Percentiles rank a stretch among this genome's conserved stretches.
Evolutionary conservation across 2,329 filamentous ascomycete species (phyloP).

Genomic region (Xylariaceae sp.): DNA sequence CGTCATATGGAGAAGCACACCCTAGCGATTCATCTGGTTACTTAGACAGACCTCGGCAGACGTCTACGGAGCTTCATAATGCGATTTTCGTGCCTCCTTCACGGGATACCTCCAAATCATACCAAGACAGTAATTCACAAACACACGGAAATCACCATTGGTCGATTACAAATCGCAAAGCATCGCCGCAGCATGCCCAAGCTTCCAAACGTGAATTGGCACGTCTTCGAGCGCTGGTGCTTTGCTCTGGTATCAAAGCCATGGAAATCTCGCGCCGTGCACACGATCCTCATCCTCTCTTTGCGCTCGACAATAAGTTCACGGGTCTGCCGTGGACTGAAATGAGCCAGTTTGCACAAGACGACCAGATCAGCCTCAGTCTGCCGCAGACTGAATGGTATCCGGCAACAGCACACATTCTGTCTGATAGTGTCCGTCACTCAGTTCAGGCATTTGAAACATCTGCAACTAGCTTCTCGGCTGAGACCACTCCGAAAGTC

Average conservation of each 20-base stretch:
- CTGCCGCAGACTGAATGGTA: conserved; percentile 43
- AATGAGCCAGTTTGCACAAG: conserved; percentile 33
- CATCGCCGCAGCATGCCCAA: conserved; percentile 32
- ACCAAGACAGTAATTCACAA: conserved; percentile 6
- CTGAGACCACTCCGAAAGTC: conserved; percentile 51
- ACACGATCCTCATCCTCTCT: conserved; percentile 39
- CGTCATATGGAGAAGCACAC: conserved; percentile 35
- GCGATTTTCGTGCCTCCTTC: conserved; percentile 23
- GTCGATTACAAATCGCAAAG: conserved; percentile 44
- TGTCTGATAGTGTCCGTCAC: conserved; percentile 42
- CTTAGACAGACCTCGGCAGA: conserved; percentile 25
- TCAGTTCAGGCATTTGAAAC: conserved; percentile 54
- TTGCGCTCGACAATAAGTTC: conserved; percentile 22
- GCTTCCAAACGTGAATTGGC: conserved; percentile 71
- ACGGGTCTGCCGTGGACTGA: conserved; percentile 36
- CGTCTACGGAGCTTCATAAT: conserved; percentile 33
- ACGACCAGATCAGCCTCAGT: conserved; percentile 27
- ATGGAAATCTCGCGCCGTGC: conserved; percentile 70
- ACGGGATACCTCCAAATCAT: conserved; percentile 2
- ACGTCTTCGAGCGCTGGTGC: conserved; percentile 69
- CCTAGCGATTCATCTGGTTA: conserved; percentile 20
- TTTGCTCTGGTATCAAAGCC: conserved; percentile 87
- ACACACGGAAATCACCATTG: conserved; percentile 34
- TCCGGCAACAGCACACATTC: conserved; percentile 46
- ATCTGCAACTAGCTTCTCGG: conserved; percentile 55